These are phyloP conservation scores for Fusarium secorum DNA, from an alignment of 2,329 filamentous ascomycete species.

Conservation along the genomic window DNA sequence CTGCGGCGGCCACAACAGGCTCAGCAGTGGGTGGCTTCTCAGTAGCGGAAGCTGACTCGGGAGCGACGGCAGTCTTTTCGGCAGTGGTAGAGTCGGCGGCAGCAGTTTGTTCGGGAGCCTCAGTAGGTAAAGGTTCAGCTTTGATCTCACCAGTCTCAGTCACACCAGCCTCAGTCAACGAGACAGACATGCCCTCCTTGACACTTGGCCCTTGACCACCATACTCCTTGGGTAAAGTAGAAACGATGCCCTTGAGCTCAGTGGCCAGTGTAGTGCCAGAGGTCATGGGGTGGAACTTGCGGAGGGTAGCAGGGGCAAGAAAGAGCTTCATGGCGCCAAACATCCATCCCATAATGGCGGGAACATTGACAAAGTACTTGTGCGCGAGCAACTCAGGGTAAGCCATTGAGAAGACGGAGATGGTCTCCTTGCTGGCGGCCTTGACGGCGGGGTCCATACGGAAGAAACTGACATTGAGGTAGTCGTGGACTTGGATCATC, in stretches of 20 bases:
- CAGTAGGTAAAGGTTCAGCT: neutral
- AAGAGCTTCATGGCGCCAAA: constrained; percentile 79
- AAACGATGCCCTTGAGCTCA: constrained; percentile 66
- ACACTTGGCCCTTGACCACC: constrained; percentile 72
- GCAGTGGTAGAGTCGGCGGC: neutral
- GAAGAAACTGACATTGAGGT: constrained; percentile 86
- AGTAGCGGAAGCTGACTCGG: neutral
- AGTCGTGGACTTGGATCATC: constrained; percentile 93
- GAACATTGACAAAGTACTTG: constrained; percentile 97
- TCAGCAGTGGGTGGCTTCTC: constrained; percentile 3
- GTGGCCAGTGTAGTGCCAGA: constrained; percentile 74
- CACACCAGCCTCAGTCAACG: constrained; percentile 33
- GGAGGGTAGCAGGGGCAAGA: constrained; percentile 74
- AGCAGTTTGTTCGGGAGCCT: neutral
- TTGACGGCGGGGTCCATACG: constrained; percentile 80
- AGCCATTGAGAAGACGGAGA: constrained; percentile 79
- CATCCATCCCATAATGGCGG: constrained; percentile 88
- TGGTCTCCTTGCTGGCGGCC: constrained; percentile 79
- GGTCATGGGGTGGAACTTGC: constrained; percentile 81
- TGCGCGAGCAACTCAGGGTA: constrained; percentile 86
- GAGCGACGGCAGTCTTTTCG: neutral
- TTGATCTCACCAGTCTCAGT: constrained; percentile 16
- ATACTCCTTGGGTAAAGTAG: constrained; percentile 76
- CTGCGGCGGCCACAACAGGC: neutral
- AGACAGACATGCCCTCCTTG: constrained; percentile 48